These are phyloP conservation scores for Exophiala oligosperma DNA, from an alignment of 2,329 filamentous ascomycete species.

Conservation along the genomic window DNA sequence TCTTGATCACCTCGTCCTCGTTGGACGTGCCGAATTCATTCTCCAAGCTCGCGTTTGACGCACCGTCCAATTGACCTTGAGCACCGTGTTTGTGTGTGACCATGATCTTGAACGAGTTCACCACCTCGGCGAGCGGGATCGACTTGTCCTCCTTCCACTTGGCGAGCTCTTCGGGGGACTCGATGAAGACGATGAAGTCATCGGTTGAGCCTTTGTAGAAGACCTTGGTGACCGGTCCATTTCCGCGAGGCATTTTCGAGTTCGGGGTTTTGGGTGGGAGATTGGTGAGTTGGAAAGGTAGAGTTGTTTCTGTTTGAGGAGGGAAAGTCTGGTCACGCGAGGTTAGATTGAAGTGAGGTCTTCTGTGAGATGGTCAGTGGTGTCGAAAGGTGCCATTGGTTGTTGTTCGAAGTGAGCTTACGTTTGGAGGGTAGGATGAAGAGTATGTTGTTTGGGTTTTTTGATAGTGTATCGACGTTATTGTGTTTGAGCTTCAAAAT, in stretches of 20 bases:
- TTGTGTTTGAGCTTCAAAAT: too few species aligned
- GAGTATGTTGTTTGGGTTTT: too few species aligned
- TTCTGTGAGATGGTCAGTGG: too few species aligned
- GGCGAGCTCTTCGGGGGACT: slow-evolving; percentile 63
- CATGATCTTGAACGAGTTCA: slow-evolving; percentile 87
- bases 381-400: too few species aligned
- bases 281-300: neutral
- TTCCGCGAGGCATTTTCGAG: slow-evolving; percentile 66
- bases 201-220: slow-evolving; percentile 77
- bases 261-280: neutral
- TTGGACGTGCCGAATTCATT: slow-evolving; percentile 82
- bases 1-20: slow-evolving; percentile 77
- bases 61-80: slow-evolving; percentile 75
- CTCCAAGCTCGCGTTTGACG: slow-evolving; percentile 73
- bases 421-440: too few species aligned
- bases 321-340: slow-evolving; percentile 5
- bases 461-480: too few species aligned
- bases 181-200: slow-evolving; percentile 68
- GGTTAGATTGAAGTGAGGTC: too few species aligned
- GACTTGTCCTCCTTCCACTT: slow-evolving; percentile 78
- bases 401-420: too few species aligned
- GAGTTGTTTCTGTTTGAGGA: too few species aligned
- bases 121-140: slow-evolving; percentile 78
- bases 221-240: slow-evolving; percentile 71
- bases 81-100: slow-evolving; percentile 83